Evolutionary conservation across 768 basidiomycete genomes (phyloP), one percentile per base, ranked within the genome.

Genomic region (Boletus pseudo-olivaceus): DNA sequence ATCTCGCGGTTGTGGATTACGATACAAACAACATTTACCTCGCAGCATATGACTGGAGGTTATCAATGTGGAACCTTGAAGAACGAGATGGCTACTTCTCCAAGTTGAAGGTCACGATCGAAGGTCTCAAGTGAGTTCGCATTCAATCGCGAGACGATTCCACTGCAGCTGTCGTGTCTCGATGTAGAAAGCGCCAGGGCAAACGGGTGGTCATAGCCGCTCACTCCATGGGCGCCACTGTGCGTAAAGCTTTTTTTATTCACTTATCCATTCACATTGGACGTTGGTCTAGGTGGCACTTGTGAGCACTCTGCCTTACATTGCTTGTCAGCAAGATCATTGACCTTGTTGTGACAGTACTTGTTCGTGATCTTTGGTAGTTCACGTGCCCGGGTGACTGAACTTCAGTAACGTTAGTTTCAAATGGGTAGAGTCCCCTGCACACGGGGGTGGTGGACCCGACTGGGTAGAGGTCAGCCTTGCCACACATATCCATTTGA

Each of bases 381-480:
- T 52, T 8, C 3, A 1, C 19, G 5, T 8, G 10, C n/a, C 4
- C 7, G 11, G 27, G 14, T 42, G 29, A 43, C 56, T 61, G 50
- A 62, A 51, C 43, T 35, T 53, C 4, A 40, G 30, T 32, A 37
- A 41, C 20, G 19, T 1, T 54, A 95, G 93, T 67, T 81, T 95
- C 64, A 96, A 97, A 75, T 99, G 96, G 96, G 95, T 96, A 0
- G 96, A 98, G 72, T 90, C 92, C 1, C 85, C 86, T 9, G 73
- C 78, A 40, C 84, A 87, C 58, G 94, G 93, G 8, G 78, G 79
- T 2, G 96, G 93, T 14, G 96, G 95, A 3, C 73, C 83, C 7
- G 74, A 82, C 27, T 98, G 96, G 96, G 93, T 96, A 12, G 95
- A 98, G 77, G 92, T 91, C 56, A 11, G 47, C 38, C 19, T 29